phyloP scores from a whole-genome alignment of 495 filamentous ascomycete genomes.

The Rusavskia elegans region DNA sequence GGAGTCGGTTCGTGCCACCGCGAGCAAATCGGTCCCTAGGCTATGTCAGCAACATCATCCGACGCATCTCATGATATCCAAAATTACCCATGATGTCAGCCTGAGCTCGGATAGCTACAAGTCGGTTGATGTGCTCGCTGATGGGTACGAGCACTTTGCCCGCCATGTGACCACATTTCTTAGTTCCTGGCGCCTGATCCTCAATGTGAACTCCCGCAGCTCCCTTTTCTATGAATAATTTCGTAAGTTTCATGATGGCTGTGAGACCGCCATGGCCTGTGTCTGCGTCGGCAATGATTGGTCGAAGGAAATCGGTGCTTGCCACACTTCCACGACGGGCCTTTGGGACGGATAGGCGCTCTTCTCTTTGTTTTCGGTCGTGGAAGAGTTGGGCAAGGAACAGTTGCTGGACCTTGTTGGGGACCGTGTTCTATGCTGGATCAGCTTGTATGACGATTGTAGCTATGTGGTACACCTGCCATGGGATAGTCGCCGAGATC shows the following conservation, averaged over 20 bases:
- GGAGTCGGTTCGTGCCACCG: slow-evolving; percentile 88
- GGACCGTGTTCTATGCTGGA: slow-evolving; percentile 66
- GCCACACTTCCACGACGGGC: slow-evolving; percentile 55
- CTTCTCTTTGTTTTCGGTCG: slow-evolving; percentile 95
- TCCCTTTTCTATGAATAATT: slow-evolving; percentile 92
- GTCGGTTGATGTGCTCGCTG: slow-evolving; percentile 93
- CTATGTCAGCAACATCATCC: slow-evolving; percentile 1
- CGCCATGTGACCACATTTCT: slow-evolving; percentile 99
- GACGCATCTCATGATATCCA: background rate
- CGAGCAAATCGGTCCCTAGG: slow-evolving; percentile 62
- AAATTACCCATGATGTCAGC: slow-evolving; percentile 88
- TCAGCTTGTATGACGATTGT: background rate
- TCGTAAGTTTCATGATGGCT: slow-evolving; percentile 97
- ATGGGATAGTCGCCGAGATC: slow-evolving; percentile 98
- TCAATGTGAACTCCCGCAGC: slow-evolving; percentile 98
- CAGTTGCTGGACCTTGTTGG: slow-evolving; percentile 92
- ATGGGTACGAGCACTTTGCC: slow-evolving; percentile 97
- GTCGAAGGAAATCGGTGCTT: slow-evolving; percentile 85
- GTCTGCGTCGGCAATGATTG: slow-evolving; percentile 93
- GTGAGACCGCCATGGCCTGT: slow-evolving; percentile 95
- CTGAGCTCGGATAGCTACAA: slow-evolving; percentile 92
- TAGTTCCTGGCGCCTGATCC: slow-evolving; percentile 94
- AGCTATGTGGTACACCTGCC: slow-evolving; percentile 30
- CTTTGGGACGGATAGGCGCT: slow-evolving; percentile 67
- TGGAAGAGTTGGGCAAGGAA: slow-evolving; percentile 99